Base-by-base conservation (phyloP, 2,329 filamentous ascomycete species). In the Xylariaceae sp. region DNA sequence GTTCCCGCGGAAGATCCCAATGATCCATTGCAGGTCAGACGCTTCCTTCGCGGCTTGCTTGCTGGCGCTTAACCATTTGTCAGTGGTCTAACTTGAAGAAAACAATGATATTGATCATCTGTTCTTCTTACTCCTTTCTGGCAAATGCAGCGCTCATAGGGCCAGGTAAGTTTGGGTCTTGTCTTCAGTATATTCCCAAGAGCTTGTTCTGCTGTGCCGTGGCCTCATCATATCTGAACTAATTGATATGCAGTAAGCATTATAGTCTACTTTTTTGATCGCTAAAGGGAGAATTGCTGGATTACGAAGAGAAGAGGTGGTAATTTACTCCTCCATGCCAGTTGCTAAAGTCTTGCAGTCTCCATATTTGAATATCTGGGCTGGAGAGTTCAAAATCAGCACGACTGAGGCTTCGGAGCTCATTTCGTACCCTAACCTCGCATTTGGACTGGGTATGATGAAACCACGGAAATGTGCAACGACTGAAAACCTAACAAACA, bases 341-440 rank as follows among this genome's bases (percentile, higher is more conserved):
- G 4, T 28, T 28, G 22, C 22, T 28, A 28, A n/a, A 28, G 22
- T 28, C 22, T 28, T 28, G 22, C 22, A 28, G 1, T 76, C 80
- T 0, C 80, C 82, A 0, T 84, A 84, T 64, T 81, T 85, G 55
- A 69, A 70, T 7, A 73, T 83, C 43, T 84, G 75, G 61, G 66
- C 78, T 0, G 68, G 76, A 48, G 73, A 79, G 48, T 84, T 84
- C 62, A 66, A 65, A 5, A 75, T 84, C 42, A 71, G 74, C 3
- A 71, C 75, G 2, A 76, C 74, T 9, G 71, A 65, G 16, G 80
- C 82, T 0, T 82, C 80, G 1, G 77, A 78, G 16, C 67, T 84
- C 39, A 71, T 84, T 48, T 83, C 79, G 16, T 86, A 84, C 61
- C 76, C 81, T 1, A 84, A 84, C 63, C 71, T 84, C 31, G 76